Evolutionary conservation across 202 grass and related monocot species (phyloP).

Genomic region (Carex sylvatica): DNA sequence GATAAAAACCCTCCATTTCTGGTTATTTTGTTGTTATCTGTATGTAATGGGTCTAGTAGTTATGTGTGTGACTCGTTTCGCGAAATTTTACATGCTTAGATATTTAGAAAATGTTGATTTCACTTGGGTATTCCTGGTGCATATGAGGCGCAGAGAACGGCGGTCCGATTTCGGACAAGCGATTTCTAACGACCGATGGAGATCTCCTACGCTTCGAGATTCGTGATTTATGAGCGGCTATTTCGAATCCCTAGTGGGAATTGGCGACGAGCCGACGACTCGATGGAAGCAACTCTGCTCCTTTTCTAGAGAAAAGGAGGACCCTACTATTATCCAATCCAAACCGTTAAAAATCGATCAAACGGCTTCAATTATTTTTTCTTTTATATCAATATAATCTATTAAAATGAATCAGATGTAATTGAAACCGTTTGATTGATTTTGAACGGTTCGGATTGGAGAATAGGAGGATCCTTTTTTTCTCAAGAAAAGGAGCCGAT

Average conservation of each 20-base stretch:
- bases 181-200: background rate
- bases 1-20: constrained; percentile 1
- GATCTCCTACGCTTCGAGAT: background rate
- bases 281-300: too few species aligned
- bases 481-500: too few species aligned
- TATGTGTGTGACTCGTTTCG: background rate
- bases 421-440: too few species aligned
- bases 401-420: too few species aligned
- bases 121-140: background rate
- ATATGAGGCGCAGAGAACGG: background rate
- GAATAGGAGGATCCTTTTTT: too few species aligned
- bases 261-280: background rate
- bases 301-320: too few species aligned
- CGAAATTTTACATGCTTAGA: background rate
- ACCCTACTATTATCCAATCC: too few species aligned
- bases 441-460: too few species aligned
- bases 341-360: too few species aligned
- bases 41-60: background rate
- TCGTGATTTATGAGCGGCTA: background rate
- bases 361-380: too few species aligned
- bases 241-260: background rate
- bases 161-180: constrained; percentile 14
- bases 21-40: background rate
- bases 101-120: background rate
- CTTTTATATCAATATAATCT: too few species aligned